Percentiles rank a stretch among this genome's conserved stretches.
phyloP scores from a whole-genome alignment of 176 grass and related monocot genomes.

The Eragrostis nindensis region DNA sequence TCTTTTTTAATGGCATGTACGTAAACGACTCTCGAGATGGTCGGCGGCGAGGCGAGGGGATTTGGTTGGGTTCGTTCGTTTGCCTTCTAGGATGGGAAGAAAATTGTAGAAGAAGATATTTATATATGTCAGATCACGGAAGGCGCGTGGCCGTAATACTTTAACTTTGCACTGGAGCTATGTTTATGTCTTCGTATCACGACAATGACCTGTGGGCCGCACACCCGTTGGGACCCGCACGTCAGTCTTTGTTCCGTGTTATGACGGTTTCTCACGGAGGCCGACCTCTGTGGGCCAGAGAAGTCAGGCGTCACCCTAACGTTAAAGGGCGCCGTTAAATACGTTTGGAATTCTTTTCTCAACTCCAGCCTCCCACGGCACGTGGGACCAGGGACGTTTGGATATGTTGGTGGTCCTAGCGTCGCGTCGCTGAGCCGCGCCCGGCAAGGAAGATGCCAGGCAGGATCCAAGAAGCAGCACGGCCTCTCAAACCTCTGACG shows the following conservation, averaged over 20 bases:
- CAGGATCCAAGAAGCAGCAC: background rate
- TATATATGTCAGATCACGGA: conserved; percentile 25
- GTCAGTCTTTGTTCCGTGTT: background rate
- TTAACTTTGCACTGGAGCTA: background rate
- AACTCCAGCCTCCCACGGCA: background rate
- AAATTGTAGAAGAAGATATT: conserved; percentile 14
- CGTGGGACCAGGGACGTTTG: background rate
- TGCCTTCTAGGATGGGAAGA: conserved; percentile 15
- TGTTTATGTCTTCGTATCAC: background rate
- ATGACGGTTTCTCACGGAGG: background rate
- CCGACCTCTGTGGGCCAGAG: background rate
- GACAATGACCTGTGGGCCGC: no score
- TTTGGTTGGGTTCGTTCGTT: conserved; percentile 29
- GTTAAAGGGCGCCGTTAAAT: background rate
- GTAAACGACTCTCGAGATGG: no score
- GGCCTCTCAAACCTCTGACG: no score
- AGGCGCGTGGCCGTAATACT: conserved; percentile 29
- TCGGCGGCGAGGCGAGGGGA: conserved; percentile 8
- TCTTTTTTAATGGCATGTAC: no score
- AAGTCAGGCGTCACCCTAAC: background rate
- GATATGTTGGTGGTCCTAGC: background rate
- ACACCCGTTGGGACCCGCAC: no score
- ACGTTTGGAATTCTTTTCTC: background rate
- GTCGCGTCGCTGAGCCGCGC: background rate
- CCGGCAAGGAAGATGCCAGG: background rate